These are phyloP conservation scores for Yamadazyma siamensis DNA, from an alignment of 1,139 yeast genomes.

Conservation along the genomic window DNA sequence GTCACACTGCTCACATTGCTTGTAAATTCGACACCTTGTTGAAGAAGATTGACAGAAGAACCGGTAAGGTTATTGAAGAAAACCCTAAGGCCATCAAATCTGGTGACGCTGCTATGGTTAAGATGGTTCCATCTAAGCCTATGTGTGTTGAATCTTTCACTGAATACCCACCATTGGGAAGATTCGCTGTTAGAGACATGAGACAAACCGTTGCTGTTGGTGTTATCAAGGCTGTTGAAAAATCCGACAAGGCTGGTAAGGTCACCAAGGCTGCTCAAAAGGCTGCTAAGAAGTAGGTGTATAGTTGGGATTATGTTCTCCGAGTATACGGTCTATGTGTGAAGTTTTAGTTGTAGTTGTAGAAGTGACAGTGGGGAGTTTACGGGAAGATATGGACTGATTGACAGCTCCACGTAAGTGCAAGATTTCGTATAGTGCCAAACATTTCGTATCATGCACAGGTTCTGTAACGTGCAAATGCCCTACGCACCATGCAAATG, in stretches of 20 bases:
- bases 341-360: too few species aligned
- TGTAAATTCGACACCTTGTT: constrained; percentile 82
- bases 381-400: too few species aligned
- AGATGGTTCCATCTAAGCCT: constrained; percentile 90
- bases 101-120: constrained; percentile 9
- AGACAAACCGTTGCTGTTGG: constrained; percentile 99
- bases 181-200: constrained; percentile 99
- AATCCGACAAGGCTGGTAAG: constrained; percentile 94
- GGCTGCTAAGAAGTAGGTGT: constrained; percentile 91
- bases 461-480: too few species aligned
- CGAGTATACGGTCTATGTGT: too few species aligned
- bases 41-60: constrained; percentile 91
- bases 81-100: constrained; percentile 43
- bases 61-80: constrained; percentile 85
- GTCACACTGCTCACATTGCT: constrained; percentile 96
- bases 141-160: constrained; percentile 97
- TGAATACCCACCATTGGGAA: constrained; percentile 98
- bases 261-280: constrained; percentile 99
- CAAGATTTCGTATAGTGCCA: too few species aligned
- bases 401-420: too few species aligned
- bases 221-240: constrained; percentile 98
- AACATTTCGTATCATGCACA: too few species aligned
- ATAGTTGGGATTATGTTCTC: too few species aligned
- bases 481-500: too few species aligned
- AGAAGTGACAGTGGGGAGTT: too few species aligned